Evolutionary conservation across 2,329 filamentous ascomycete genomes (phyloP), one percentile per base, ranked within the genome.

Genomic region (Nothomitra cinnamomea): DNA sequence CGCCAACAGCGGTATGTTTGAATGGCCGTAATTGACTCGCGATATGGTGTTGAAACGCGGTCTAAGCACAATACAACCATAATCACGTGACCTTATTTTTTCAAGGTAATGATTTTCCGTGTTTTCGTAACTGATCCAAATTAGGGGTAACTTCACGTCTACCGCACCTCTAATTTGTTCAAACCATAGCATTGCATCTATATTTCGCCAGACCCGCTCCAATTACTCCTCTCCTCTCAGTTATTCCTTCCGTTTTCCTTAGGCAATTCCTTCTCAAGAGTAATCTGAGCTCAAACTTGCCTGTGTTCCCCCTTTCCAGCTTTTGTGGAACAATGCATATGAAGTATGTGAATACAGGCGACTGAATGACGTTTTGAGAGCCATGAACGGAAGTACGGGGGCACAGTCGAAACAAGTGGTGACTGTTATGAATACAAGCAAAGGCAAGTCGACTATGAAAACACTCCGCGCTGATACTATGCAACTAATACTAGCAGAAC

Each of bases 151-250:
- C 10, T 32, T 32, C 28, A 32, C 10, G 28, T 32, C 10, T 32
- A 32, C 28, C 10, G 10, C 5, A 10, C 28, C 42, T 19, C 22
- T 42, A 22, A 21, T 45, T 19, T 45, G 42, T 25, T 48, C 43
- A 48, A 21, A 25, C 43, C 13, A 48, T 48, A 48, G 43, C 43
- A 48, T 48, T 48, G 43, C 43, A 48, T 25, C 43, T 48, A 48
- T 48, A 48, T 48, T 28, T 48, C 19, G 43, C n/a, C 43, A n/a
- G 22, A 25, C 24, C 45, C 25, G n/a, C 25, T 24, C 45, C 45
- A 7, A 49, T 49, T 49, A 49, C 45, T 48, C 19, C 45, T 32
- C 24, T 28, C 25, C 32, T 24, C 19, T 28, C 45, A n/a, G 2
- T 28, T 19, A 15, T 17, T 49, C 24, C 17, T 19, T 19, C 13